Percentiles rank a stretch among this genome's conserved stretches.
Evolutionary conservation across 2,329 filamentous ascomycete genomes (phyloP).

Genomic region (Drechslerella stenobrocha): DNA sequence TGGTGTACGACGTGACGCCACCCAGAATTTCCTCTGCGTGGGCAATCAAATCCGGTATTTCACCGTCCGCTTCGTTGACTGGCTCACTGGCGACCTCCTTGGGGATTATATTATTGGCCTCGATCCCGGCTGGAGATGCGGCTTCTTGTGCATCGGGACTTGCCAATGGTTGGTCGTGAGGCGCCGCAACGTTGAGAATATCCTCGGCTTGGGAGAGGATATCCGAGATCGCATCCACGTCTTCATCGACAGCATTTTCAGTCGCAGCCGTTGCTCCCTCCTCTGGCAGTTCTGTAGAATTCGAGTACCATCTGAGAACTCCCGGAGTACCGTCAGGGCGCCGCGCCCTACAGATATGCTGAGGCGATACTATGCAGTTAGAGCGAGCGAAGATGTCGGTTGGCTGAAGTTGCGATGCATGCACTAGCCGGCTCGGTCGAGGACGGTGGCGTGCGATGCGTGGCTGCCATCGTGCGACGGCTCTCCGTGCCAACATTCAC

Average conservation of each 20-base stretch:
- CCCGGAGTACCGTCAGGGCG: neutral
- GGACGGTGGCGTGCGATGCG: conserved; percentile 12
- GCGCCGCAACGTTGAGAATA: neutral
- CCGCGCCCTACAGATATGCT: neutral
- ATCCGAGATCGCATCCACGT: neutral
- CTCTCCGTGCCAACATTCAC: conserved; percentile 42
- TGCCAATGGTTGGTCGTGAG: neutral
- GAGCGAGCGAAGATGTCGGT: neutral
- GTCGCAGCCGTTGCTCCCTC: neutral
- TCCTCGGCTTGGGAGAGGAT: neutral
- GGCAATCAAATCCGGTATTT: too few relatives aligned
- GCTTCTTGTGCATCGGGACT: too few relatives aligned
- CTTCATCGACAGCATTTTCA: neutral
- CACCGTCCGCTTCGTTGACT: conserved; percentile 5
- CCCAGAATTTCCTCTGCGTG: neutral
- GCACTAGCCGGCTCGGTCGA: conserved; percentile 28
- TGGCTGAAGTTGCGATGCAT: neutral
- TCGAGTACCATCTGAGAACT: neutral
- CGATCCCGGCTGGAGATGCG: too few relatives aligned
- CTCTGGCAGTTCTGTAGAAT: neutral
- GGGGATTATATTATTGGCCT: too few relatives aligned
- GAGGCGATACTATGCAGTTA: neutral
- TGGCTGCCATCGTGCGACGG: conserved; percentile 30
- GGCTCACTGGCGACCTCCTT: too few relatives aligned
- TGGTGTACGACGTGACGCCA: too few relatives aligned